phyloP scores from a whole-genome alignment of 495 filamentous ascomycete genomes.

The Jackrogersella multiformis region DNA sequence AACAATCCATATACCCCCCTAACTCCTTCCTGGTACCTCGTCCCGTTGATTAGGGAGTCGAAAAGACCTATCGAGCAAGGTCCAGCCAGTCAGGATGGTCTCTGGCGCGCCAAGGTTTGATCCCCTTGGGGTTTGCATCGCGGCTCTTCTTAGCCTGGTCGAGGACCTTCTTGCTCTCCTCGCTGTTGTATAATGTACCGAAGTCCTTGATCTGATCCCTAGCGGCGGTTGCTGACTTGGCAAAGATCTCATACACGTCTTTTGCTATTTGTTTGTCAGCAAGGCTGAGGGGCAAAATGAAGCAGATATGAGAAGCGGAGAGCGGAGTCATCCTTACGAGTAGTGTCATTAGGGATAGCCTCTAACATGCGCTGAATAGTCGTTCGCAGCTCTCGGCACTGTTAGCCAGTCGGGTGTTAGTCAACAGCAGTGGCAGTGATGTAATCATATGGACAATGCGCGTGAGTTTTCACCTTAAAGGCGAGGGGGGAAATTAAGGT shows the following conservation, averaged over 20 bases:
- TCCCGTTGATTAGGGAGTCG: background rate
- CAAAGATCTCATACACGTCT: conserved; percentile 49
- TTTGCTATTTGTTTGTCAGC: conserved; percentile 48
- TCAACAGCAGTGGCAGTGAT: background rate
- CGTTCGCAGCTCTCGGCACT: conserved; percentile 56
- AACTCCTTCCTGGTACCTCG: background rate
- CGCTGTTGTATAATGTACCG: conserved; percentile 47
- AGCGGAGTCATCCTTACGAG: conserved; percentile 12
- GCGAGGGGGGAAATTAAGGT: background rate
- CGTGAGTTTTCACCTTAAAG: background rate
- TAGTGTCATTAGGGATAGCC: conserved; percentile 53
- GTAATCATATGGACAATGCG: background rate
- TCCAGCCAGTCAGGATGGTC: conserved; percentile 62
- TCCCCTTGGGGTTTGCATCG: conserved; percentile 55
- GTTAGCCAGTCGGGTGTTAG: background rate
- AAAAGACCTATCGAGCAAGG: conserved; percentile 23
- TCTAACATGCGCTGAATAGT: conserved; percentile 58
- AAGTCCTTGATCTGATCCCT: conserved; percentile 57
- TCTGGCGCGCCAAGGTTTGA: conserved; percentile 59
- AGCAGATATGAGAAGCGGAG: conserved; percentile 40
- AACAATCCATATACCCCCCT: background rate
- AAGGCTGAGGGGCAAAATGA: background rate
- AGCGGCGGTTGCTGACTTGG: conserved; percentile 49
- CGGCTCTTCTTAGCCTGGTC: conserved; percentile 55
- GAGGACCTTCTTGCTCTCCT: conserved; percentile 54